These are phyloP conservation scores for Thalassiosira mediterranea DNA, from an alignment of 352 stramenopile species.

Conservation along the genomic window DNA sequence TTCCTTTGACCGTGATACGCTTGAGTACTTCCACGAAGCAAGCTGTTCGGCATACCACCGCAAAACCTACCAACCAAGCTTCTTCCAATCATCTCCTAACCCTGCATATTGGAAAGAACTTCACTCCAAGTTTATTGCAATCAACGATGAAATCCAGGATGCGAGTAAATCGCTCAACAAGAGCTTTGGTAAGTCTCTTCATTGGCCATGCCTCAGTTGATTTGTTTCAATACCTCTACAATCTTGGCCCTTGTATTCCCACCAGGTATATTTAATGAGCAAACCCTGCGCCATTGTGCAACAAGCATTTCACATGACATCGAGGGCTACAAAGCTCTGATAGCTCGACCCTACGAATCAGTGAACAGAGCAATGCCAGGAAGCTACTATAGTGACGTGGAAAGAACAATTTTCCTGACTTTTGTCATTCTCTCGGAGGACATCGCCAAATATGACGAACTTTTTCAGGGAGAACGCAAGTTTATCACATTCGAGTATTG, in stretches of 20 bases:
- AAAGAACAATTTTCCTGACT: conserved; percentile 71
- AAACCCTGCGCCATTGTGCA: conserved; percentile 63
- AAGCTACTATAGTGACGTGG: conserved; percentile 70
- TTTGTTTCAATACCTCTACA: conserved; percentile 5
- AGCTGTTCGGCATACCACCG: conserved; percentile 52
- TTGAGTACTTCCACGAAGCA: conserved; percentile 63
- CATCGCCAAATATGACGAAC: conserved; percentile 60
- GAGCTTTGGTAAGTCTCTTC: conserved; percentile 53
- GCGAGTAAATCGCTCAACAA: conserved; percentile 72
- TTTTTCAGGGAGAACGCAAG: conserved; percentile 70
- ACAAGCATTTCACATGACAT: conserved; percentile 69
- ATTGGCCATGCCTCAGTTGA: not conserved
- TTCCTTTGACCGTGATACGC: conserved; percentile 54
- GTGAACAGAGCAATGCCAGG: conserved; percentile 72
- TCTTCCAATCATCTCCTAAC: conserved; percentile 56
- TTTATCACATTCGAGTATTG: conserved; percentile 76
- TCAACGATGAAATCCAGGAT: conserved; percentile 66
- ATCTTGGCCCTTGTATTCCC: conserved; percentile 1
- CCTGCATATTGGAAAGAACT: conserved; percentile 64
- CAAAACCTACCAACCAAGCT: conserved; percentile 22
- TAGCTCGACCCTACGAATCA: conserved; percentile 68
- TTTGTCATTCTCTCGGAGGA: conserved; percentile 72
- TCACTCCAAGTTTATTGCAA: conserved; percentile 60
- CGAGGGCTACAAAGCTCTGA: conserved; percentile 70
- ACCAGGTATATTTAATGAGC: conserved; percentile 69